These are phyloP conservation scores for Stachybotrys echinatus DNA, from an alignment of 2,329 filamentous ascomycete species.

Conservation along the genomic window DNA sequence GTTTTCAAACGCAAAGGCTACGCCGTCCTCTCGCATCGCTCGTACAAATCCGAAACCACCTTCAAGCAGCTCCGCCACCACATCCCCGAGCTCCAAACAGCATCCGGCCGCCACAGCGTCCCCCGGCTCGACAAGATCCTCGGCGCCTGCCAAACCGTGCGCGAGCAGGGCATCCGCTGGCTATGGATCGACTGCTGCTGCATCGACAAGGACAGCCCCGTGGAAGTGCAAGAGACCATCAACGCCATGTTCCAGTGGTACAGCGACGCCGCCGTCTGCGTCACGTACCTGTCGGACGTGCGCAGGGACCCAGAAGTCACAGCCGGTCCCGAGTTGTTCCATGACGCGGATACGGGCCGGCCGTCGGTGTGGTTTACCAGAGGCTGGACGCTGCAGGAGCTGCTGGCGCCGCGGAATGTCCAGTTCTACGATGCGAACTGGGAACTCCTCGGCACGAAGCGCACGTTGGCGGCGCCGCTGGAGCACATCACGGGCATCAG, in stretches of 20 bases:
- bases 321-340: no score
- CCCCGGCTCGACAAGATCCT: slow-evolving; percentile 7
- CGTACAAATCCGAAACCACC: slow-evolving; percentile 7
- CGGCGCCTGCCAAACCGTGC: slow-evolving; percentile 8
- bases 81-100: background rate
- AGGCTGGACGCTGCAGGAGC: no score
- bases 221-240: slow-evolving; percentile 24
- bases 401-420: slow-evolving; percentile 15
- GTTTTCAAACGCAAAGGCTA: slow-evolving; percentile 5
- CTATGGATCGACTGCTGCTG: slow-evolving; percentile 32
- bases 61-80: slow-evolving; percentile 2
- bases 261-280: slow-evolving; percentile 21
- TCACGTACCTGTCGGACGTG: slow-evolving; percentile 24
- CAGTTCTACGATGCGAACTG: slow-evolving; percentile 17
- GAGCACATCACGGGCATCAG: slow-evolving; percentile 21
- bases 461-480: slow-evolving; percentile 10
- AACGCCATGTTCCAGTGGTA: slow-evolving; percentile 24
- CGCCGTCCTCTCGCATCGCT: slow-evolving; percentile 12
- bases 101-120: background rate
- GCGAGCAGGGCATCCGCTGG: slow-evolving; percentile 18
- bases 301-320: no score
- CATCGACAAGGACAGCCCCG: slow-evolving; percentile 24
- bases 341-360: no score
- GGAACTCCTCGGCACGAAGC: slow-evolving; percentile 14
- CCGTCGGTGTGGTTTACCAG: slow-evolving; percentile 8